phyloP scores from a whole-genome alignment of 257 asterid genomes.

The Solanum stenotomum region DNA sequence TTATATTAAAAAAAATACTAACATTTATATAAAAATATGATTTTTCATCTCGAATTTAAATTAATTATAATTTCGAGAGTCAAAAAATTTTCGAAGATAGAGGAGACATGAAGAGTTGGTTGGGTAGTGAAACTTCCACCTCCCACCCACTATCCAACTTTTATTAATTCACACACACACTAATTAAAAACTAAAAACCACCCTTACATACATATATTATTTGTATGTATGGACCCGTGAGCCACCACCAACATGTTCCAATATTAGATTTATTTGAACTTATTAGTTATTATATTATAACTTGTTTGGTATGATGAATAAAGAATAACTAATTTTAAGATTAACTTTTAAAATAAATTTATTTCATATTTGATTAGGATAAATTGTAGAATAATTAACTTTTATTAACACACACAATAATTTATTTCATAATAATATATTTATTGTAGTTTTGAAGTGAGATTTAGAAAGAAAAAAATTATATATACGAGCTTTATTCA shows the following conservation, averaged over 20 bases:
- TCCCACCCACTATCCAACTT: neutral
- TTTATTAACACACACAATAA: too few relatives aligned
- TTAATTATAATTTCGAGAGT: too few relatives aligned
- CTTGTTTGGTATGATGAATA: too few relatives aligned
- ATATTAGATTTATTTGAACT: neutral
- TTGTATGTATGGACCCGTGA: neutral
- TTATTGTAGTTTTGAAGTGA: neutral
- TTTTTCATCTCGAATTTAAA: too few relatives aligned
- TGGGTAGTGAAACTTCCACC: neutral
- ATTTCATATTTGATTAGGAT: neutral
- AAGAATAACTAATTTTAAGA: too few relatives aligned
- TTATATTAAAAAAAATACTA: too few relatives aligned
- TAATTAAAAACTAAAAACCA: neutral
- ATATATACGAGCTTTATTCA: too few relatives aligned
- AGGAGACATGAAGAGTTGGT: neutral
- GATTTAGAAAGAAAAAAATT: too few relatives aligned
- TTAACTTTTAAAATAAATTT: too few relatives aligned
- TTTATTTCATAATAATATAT: neutral
- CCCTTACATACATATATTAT: neutral
- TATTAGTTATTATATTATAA: neutral
- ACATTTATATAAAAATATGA: too few relatives aligned
- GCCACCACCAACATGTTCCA: neutral
- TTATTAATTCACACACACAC: neutral
- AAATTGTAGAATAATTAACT: neutral
- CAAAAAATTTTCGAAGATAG: rapidly evolving